Percentiles rank a stretch among this genome's conserved stretches.
These are phyloP conservation scores for Barnettozyma sp. DNA, from an alignment of 805 yeast species.

Conservation along the genomic window DNA sequence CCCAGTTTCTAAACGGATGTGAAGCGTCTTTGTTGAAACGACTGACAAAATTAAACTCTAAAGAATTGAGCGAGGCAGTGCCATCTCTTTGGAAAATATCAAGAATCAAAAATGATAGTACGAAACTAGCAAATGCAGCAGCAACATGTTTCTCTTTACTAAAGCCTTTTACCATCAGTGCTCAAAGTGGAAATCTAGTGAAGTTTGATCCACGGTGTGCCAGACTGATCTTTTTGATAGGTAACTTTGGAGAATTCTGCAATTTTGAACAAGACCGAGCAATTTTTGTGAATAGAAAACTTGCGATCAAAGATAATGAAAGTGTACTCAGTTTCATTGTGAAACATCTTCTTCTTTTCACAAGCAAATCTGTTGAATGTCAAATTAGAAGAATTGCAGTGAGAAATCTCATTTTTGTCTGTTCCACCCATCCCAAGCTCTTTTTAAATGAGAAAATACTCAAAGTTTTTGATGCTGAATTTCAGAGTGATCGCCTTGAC, in stretches of 20 bases:
- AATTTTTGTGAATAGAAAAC: conserved; percentile 31
- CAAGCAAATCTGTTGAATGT: conserved; percentile 29
- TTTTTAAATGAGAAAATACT: conserved; percentile 53
- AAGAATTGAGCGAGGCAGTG: conserved; percentile 66
- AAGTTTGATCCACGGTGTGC: conserved; percentile 40
- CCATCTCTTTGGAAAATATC: conserved; percentile 61
- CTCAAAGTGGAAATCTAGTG: conserved; percentile 21
- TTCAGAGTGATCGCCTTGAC: conserved; percentile 32
- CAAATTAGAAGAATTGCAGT: conserved; percentile 45
- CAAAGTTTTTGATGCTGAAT: conserved; percentile 43
- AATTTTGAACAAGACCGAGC: conserved; percentile 43
- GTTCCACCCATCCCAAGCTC: conserved; percentile 57
- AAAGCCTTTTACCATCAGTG: conserved; percentile 36
- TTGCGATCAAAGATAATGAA: conserved; percentile 45
- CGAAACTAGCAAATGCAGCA: conserved; percentile 54
- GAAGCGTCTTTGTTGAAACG: conserved; percentile 46
- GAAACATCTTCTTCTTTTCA: conserved; percentile 51
- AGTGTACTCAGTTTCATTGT: conserved; percentile 51
- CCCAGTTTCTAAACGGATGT: conserved; percentile 42
- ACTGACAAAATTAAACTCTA: conserved; percentile 52
- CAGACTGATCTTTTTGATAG: conserved; percentile 55
- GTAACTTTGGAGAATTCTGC: conserved; percentile 67
- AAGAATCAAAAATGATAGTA: conserved; percentile 36
- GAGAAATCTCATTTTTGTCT: conserved; percentile 49
- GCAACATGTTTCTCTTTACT: conserved; percentile 50